A percentile compares a stretch with the other conserved stretches of the same genome.
phyloP scores from a whole-genome alignment of 331 rosid species.

The Rhamnella rubrinervis region DNA sequence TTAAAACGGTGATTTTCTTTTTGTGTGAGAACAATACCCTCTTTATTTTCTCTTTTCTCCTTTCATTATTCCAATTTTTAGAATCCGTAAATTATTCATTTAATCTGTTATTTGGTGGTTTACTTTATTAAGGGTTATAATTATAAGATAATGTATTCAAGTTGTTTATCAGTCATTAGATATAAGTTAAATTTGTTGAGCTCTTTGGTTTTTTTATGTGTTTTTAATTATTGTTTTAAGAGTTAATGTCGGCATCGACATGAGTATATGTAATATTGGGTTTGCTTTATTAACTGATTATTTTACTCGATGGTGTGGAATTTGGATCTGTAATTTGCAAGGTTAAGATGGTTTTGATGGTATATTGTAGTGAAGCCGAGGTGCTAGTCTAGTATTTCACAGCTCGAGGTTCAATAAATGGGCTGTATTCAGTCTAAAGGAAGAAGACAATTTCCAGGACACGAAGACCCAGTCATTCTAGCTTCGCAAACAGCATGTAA shows the following conservation, averaged over 20 bases:
- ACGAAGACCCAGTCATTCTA: conserved; percentile 61
- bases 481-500: conserved; percentile 89
- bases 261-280: not conserved
- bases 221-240: no score
- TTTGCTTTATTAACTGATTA: conserved; percentile 25
- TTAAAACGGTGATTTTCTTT: not conserved
- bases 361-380: conserved; percentile 42
- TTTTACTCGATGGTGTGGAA: conserved; percentile 26
- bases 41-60: not conserved
- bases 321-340: conserved; percentile 38
- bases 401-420: conserved; percentile 46
- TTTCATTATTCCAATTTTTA: not conserved
- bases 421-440: conserved; percentile 71
- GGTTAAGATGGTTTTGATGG: conserved; percentile 44
- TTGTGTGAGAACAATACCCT: no score
- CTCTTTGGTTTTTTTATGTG: not conserved
- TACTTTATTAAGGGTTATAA: no score
- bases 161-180: no score
- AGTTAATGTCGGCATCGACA: conserved; percentile 4
- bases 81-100: not conserved
- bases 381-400: conserved; percentile 24
- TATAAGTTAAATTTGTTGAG: not conserved
- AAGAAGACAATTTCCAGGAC: conserved; percentile 37
- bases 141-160: no score
- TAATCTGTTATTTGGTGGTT: no score